Base-by-base conservation (phyloP, 2,329 filamentous ascomycete genomes). In the Phoma herbarum region DNA sequence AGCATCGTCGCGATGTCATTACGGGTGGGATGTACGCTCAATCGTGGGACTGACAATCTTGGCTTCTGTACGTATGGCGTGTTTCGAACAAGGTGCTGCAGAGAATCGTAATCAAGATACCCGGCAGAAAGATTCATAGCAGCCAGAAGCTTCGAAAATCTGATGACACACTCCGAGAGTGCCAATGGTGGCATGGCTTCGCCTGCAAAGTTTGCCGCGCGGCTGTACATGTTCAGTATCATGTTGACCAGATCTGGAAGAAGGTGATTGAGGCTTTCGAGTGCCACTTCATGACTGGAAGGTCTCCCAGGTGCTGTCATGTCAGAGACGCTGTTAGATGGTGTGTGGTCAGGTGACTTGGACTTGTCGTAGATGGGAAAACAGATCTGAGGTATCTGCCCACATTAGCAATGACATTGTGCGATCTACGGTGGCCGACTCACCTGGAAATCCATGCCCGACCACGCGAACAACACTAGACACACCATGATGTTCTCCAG, bases 401-500 rank as follows among this genome's bases (percentile, higher is more conserved):
- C 41, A 8, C 7, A 53, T 72, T 53, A 68, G 60, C 46, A 52
- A 20, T 3, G 6, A 26, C 16, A n/a, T 8, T 8, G 9, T 25
- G 9, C 22, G 23, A 23, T 43, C 3, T n/a, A 26, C 2, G 1
- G 5, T 7, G 2, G 14, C 16, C 18, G 42, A 67, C 81, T 75
- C 63, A 95, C 85, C 68, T 89, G 85, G 68, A 98, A 98, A 71
- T 95, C 90, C 69, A 94, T 83, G 4, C 89, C 90, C 33, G 89
- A 86, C 91, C 93, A 97, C 28, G 88, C 90, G 61, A 96, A 87
- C 68, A 98, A 85, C 39, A 98, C 73, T 65, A 98, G 84, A 71
- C 90, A 92, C 25, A 96, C 84, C 45, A 95, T 81, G 60, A 96
- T 91, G 26, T 93, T 88, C 74, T 99, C 96, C 20, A 99, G 82